A percentile compares a stretch with the other conserved stretches of the same genome.
phyloP scores from a whole-genome alignment of 2,329 filamentous ascomycete species.

The Juglanconis juglandina region DNA sequence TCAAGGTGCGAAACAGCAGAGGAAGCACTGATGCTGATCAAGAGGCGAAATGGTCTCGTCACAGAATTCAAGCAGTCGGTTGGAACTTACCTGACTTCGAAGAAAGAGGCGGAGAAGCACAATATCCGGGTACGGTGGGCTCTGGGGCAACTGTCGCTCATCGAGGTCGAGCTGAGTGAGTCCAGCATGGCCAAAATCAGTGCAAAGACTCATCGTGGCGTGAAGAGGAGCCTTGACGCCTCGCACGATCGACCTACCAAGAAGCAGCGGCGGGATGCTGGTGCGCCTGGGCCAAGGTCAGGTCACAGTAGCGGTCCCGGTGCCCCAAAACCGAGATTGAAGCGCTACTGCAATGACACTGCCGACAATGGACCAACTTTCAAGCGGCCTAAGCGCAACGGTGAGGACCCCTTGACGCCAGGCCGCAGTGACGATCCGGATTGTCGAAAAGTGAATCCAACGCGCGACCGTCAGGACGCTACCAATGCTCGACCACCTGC shows the following conservation, averaged over 20 bases:
- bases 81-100: constrained; percentile 12
- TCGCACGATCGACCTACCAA: neutral
- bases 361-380: neutral
- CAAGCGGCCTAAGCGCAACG: neutral
- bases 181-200: neutral
- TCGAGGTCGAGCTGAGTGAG: constrained; percentile 25
- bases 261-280: constrained; percentile 1
- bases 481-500: too few relatives aligned
- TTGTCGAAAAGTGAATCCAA: too few relatives aligned
- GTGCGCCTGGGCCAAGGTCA: neutral
- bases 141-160: constrained; percentile 26
- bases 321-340: neutral
- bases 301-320: neutral
- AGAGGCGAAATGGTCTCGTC: constrained; percentile 21
- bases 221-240: neutral
- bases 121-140: constrained; percentile 26
- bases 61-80: constrained; percentile 19
- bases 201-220: neutral
- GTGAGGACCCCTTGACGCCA: neutral
- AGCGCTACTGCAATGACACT: neutral
- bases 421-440: too few relatives aligned
- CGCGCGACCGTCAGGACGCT: too few relatives aligned
- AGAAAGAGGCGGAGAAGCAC: constrained; percentile 19
- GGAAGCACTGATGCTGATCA: constrained; percentile 17
- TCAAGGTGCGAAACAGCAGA: constrained; percentile 19